Evolutionary conservation across 345 rosid genomes (phyloP), one percentile per base, ranked within the genome.

Genomic region (Physaria fendleri): DNA sequence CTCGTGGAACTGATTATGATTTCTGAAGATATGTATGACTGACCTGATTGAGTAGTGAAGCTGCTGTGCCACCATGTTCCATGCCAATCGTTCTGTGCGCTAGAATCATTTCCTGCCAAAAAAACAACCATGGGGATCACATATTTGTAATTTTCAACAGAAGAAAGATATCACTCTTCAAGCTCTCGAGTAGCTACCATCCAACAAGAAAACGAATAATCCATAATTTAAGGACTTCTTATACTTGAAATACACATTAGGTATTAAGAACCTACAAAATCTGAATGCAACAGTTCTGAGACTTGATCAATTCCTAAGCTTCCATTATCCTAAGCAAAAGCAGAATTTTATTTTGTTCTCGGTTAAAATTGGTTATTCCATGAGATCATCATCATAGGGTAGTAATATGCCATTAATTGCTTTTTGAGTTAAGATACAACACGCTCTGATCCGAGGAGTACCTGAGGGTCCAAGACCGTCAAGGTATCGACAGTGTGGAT

Each of bases 11-110:
- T 43, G 32, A 28, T 20, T 35, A 50, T 59, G 16, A n/a, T n/a
- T n/a, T n/a, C n/a, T n/a, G n/a, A 9, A 18, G 27, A 35, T 61
- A 35, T 37, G 56, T 21, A 61, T 27, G 62, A 50, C 33, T 50
- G 41, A 93, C 97, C 97, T 69, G 95, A 80, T 17, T 76, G 77
- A 59, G 71, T 68, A 30, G 74, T 73, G 62, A 88, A 77, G 77
- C 81, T 83, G 72, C 90, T 80, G 75, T 89, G 96, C 97, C 95
- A 85, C 97, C 99, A 93, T 16, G 88, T 84, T 34, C 99, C 99
- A 65, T 82, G 88, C 97, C 99, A 90, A 72, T 93, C 77, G 61
- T 93, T 93, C 69, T 87, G 92, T 48, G 87, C 96, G 53, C 83
- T 87, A 45, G 97, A 74, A 72, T 87, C 90, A 82, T 89, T 89